These are phyloP conservation scores for Phaffomyces opuntiae DNA, from an alignment of 805 yeast genomes.

Conservation along the genomic window DNA sequence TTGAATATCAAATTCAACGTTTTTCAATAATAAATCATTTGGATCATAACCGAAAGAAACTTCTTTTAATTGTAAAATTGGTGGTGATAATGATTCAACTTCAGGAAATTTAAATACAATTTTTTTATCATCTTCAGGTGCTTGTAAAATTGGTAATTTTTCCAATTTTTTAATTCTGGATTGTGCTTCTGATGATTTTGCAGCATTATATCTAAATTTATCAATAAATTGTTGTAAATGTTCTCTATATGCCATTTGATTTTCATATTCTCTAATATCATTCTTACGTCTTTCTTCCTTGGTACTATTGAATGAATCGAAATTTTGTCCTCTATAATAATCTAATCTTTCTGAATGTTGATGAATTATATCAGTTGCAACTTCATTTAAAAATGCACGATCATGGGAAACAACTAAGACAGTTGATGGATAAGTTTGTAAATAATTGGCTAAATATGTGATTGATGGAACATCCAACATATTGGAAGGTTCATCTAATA, in stretches of 20 bases:
- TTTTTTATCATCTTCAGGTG: conserved; percentile 87
- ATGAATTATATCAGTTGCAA: conserved; percentile 96
- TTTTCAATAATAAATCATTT: conserved; percentile 51
- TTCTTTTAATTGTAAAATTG: conserved; percentile 79
- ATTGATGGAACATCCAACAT: conserved; percentile 99
- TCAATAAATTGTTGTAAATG: conserved; percentile 94
- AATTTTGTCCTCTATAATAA: conserved; percentile 90
- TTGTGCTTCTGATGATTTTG: conserved; percentile 95
- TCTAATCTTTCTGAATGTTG: conserved; percentile 97
- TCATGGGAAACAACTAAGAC: conserved; percentile 97
- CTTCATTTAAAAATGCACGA: conserved; percentile 93
- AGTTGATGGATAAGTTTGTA: conserved; percentile 86
- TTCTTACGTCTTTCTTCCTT: conserved; percentile 93
- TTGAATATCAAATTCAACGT: conserved; percentile 86
- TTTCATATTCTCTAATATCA: conserved; percentile 91
- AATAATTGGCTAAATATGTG: conserved; percentile 83
- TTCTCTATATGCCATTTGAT: conserved; percentile 91
- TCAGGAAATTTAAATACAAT: conserved; percentile 90
- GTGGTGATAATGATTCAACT: conserved; percentile 89
- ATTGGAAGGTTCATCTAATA: conserved; percentile 98
- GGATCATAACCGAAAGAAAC: conserved; percentile 82
- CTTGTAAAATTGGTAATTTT: conserved; percentile 84
- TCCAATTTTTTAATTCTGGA: conserved; percentile 95
- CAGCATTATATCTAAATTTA: conserved; percentile 95
- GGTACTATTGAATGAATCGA: conserved; percentile 87